phyloP scores from a whole-genome alignment of 2,329 filamentous ascomycete genomes.

The Clonostachys solani region DNA sequence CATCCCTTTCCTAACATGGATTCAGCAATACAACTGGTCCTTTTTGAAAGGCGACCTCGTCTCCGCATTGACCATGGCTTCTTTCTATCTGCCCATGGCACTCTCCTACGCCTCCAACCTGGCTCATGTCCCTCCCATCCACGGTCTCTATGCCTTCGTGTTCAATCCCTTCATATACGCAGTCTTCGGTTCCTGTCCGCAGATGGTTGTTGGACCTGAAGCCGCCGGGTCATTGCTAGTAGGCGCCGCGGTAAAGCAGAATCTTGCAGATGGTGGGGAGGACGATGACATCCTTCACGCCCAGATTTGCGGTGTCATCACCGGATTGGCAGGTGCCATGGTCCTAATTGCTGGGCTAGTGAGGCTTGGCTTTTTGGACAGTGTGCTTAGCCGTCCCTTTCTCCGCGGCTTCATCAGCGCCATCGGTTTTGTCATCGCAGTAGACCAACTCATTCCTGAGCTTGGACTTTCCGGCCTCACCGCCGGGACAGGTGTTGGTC shows the following conservation, averaged over 20 bases:
- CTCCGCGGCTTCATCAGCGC: conserved; percentile 94
- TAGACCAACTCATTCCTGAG: conserved; percentile 91
- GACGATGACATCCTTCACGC: conserved; percentile 68
- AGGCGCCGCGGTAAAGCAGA: conserved; percentile 78
- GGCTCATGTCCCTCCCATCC: conserved; percentile 87
- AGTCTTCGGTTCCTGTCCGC: conserved; percentile 82
- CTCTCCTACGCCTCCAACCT: conserved; percentile 90
- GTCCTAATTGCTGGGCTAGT: conserved; percentile 85
- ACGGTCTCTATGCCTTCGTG: conserved; percentile 90
- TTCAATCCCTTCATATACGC: conserved; percentile 92
- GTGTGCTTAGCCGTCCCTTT: conserved; percentile 88
- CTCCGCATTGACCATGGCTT: conserved; percentile 92
- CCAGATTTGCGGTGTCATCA: conserved; percentile 80
- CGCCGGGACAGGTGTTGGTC: conserved; percentile 60
- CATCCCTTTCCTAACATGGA: conserved; percentile 86
- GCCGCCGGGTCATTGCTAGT: conserved; percentile 89
- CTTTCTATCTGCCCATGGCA: conserved; percentile 96
- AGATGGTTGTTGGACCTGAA: conserved; percentile 93
- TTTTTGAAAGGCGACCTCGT: conserved; percentile 84
- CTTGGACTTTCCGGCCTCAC: conserved; percentile 70
- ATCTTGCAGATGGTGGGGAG: conserved; percentile 63
- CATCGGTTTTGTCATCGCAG: conserved; percentile 92
- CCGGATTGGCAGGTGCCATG: conserved; percentile 81
- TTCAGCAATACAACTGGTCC: conserved; percentile 76
- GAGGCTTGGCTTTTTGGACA: conserved; percentile 87